phyloP scores from a whole-genome alignment of 371 early-diverging fungal species.

The Actinomucor elegans region DNA sequence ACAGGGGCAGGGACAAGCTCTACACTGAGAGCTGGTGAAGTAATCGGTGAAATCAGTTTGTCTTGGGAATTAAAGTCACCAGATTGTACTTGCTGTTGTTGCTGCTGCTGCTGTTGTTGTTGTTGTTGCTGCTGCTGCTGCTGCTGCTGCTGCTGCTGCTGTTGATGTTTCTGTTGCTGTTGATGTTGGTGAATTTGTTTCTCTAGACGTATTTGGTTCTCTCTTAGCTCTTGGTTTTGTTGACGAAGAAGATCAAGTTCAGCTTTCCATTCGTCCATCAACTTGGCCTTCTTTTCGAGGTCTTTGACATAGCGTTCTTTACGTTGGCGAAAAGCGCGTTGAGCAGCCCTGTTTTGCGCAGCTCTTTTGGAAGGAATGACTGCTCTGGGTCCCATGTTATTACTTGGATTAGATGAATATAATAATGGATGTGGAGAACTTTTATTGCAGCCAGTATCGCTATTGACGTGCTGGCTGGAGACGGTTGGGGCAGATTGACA shows the following conservation, averaged over 20 bases:
- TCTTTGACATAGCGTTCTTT: slow-evolving; percentile 58
- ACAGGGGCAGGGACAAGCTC: slow-evolving; percentile 3
- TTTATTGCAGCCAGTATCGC: not conserved
- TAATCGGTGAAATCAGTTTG: not conserved
- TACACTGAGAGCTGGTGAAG: not conserved
- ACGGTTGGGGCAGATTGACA: slow-evolving; percentile 1
- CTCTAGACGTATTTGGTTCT: slow-evolving; percentile 3
- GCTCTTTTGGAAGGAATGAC: slow-evolving; percentile 23
- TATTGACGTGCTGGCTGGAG: not conserved
- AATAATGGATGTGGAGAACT: slow-evolving; percentile 3
- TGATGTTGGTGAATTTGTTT: slow-evolving; percentile 5
- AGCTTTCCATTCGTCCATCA: slow-evolving; percentile 18
- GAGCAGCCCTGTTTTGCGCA: slow-evolving; percentile 66
- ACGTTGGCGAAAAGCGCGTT: slow-evolving; percentile 67
- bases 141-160: slow-evolving; percentile 15
- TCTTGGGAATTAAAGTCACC: not conserved
- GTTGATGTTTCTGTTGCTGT: slow-evolving; percentile 5
- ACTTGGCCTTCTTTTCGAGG: slow-evolving; percentile 35
- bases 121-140: not conserved
- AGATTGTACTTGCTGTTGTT: not conserved
- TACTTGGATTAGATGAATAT: not conserved
- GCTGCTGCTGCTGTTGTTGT: slow-evolving; percentile 6
- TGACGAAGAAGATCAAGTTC: slow-evolving; percentile 16
- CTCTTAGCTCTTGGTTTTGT: slow-evolving; percentile 15
- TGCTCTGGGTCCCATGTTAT: slow-evolving; percentile 6